Base-by-base conservation (phyloP, 179 eudicot genomes). In the Actinidia polygama region DNA sequence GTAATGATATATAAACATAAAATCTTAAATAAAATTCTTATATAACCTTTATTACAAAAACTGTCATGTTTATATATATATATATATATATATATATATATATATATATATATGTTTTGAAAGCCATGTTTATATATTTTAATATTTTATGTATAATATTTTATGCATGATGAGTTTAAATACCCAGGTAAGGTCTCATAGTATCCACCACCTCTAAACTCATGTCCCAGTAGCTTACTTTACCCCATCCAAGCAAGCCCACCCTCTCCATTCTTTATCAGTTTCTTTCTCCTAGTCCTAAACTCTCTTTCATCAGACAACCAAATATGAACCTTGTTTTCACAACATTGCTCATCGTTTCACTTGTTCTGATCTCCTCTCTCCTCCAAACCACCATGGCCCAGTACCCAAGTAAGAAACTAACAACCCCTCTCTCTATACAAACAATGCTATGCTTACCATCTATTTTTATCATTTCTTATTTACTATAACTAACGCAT, bases 321-420 rank as follows among this genome's bases (percentile, higher is more conserved):
- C n/a, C n/a, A 81, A 23, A 84, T 12, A 69, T 85, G 89, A 88
- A 88, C 86, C 55, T 79, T 75, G n/a, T 68, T 81, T 46, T 62
- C 6, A 82, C 81, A 77, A 70, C 68, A 26, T 21, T 86, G 26
- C 66, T 85, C 7, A 57, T 89, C 11, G 61, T 54, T 85, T 75
- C 75, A 1, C 79, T 84, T 40, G 64, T 83, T 59, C 79, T 83
- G 49, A 36, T 63, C 79, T 55, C 75, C 71, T 72, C 84, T 46
- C 57, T 85, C 75, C 85, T 82, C 64, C 84, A 73, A 18, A 54
- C 68, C 67, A 53, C 81, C 53, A 73, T 19, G 3, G 78, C 78
- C 7, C 44, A 12, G 63, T 24, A 59, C 19, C 26, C 76, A 54
- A 53, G 86, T 84, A 75, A 68, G 82, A 5, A 6, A 59, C 6